phyloP scores from a whole-genome alignment of 768 basidiomycete genomes.

The Rickenella mellea region DNA sequence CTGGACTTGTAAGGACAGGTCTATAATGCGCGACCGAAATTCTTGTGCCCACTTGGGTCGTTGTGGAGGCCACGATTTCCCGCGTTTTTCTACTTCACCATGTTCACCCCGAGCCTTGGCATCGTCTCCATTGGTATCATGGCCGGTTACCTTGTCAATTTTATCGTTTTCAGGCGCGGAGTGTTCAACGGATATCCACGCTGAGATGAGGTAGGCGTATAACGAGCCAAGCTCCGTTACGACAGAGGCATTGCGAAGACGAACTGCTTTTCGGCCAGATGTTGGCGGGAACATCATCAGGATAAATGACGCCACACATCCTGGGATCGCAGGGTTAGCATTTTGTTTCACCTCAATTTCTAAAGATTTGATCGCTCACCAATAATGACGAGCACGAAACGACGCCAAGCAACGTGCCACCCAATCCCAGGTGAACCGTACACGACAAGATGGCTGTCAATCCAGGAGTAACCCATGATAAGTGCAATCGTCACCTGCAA shows the following conservation, averaged over 20 bases:
- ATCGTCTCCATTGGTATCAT: background rate
- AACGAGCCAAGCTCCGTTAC: slow-evolving; percentile 30
- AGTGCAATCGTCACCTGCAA: slow-evolving; percentile 32
- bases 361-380: slow-evolving; percentile 21
- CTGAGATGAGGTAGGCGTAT: slow-evolving; percentile 31
- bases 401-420: slow-evolving; percentile 40
- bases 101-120: too few relatives aligned
- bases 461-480: slow-evolving; percentile 47
- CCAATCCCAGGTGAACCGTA: slow-evolving; percentile 43
- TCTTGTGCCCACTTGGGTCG: background rate
- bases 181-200: slow-evolving; percentile 27
- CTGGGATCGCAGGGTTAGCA: slow-evolving; percentile 15
- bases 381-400: slow-evolving; percentile 40
- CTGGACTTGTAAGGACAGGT: slow-evolving; percentile 22
- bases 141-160: background rate
- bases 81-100: background rate
- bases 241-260: slow-evolving; percentile 30
- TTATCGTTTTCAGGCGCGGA: slow-evolving; percentile 11
- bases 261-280: slow-evolving; percentile 38
- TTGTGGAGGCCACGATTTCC: background rate
- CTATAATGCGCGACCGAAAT: slow-evolving; percentile 12
- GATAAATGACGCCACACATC: slow-evolving; percentile 41
- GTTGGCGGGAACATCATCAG: slow-evolving; percentile 44
- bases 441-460: slow-evolving; percentile 38
- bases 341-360: background rate